Conservation (phyloP, 176 grass and related monocot species). For the Zoysia pacifica region DNA sequence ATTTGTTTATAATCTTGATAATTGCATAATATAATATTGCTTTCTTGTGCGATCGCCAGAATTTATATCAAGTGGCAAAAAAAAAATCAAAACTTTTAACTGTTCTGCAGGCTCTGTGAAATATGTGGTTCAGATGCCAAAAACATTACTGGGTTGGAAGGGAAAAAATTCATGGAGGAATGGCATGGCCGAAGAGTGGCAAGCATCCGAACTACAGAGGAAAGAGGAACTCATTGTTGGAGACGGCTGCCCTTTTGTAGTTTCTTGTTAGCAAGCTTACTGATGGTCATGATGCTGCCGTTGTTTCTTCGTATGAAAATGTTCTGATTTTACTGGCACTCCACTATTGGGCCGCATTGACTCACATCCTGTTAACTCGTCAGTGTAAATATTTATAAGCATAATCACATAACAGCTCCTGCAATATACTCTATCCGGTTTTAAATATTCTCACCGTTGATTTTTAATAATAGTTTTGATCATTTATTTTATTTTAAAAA, state of each 20-base stretch:
- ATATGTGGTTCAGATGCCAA: conserved; percentile 67
- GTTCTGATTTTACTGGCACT: conserved; percentile 47
- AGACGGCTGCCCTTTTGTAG: conserved; percentile 58
- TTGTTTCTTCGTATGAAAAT: conserved; percentile 76
- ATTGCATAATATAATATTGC: background rate
- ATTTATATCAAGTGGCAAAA: conserved; percentile 8
- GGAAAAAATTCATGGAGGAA: conserved; percentile 60
- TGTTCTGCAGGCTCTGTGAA: conserved; percentile 56
- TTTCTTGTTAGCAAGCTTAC: conserved; percentile 62
- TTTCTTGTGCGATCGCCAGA: background rate
- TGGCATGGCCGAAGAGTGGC: conserved; percentile 57
- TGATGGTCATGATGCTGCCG: conserved; percentile 69
- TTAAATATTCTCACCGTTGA: too few relatives aligned
- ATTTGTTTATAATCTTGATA: conserved; percentile 15
- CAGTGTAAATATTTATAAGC: background rate
- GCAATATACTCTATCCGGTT: background rate
- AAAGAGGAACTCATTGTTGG: conserved; percentile 49
- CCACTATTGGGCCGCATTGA: conserved; percentile 8
- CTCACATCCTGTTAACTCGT: background rate
- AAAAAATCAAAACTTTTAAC: conserved; percentile 26
- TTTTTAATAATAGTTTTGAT: too few relatives aligned
- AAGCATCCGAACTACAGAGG: background rate
- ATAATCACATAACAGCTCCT: conserved; percentile 22
- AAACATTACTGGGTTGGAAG: conserved; percentile 65
- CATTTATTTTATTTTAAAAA: too few relatives aligned